Conservation (phyloP, 2,329 filamentous ascomycete species). For the Claviceps pazoutovae region DNA sequence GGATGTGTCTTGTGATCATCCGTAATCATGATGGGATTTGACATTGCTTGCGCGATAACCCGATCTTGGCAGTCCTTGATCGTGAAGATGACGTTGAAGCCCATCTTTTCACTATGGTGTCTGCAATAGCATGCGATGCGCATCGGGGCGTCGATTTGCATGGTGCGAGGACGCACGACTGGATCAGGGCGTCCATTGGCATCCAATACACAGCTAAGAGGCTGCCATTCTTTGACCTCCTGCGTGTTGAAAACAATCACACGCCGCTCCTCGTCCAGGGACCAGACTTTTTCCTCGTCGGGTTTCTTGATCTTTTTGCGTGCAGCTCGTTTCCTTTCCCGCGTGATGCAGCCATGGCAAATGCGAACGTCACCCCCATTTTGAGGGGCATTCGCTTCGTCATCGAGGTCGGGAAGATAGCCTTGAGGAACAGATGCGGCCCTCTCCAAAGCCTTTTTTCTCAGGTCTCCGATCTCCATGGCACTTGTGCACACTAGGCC, state of each 20-base stretch:
- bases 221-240: constrained; percentile 73
- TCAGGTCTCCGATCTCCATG: constrained; percentile 58
- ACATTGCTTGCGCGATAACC: constrained; percentile 71
- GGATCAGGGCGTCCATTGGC: constrained; percentile 29
- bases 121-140: constrained; percentile 94
- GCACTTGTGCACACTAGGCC: constrained; percentile 86
- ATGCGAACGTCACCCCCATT: constrained; percentile 93
- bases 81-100: constrained; percentile 89
- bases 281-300: constrained; percentile 83
- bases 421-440: constrained; percentile 28
- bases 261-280: constrained; percentile 62
- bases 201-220: constrained; percentile 37
- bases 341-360: constrained; percentile 77
- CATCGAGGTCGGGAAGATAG: constrained; percentile 26
- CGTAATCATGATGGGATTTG: constrained; percentile 86
- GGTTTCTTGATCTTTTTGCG: constrained; percentile 88
- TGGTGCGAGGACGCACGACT: constrained; percentile 41
- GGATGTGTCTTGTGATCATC: constrained; percentile 88
- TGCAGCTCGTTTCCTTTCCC: constrained; percentile 80
- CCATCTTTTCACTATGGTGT: constrained; percentile 85
- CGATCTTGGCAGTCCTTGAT: constrained; percentile 68
- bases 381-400: constrained; percentile 57
- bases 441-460: constrained; percentile 51
- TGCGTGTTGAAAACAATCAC: constrained; percentile 87
- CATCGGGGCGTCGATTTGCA: constrained; percentile 80